Percentiles rank a stretch among this genome's conserved stretches.
phyloP scores from a whole-genome alignment of 1,139 yeast genomes.

The Sugiyamaella xylanicola region DNA sequence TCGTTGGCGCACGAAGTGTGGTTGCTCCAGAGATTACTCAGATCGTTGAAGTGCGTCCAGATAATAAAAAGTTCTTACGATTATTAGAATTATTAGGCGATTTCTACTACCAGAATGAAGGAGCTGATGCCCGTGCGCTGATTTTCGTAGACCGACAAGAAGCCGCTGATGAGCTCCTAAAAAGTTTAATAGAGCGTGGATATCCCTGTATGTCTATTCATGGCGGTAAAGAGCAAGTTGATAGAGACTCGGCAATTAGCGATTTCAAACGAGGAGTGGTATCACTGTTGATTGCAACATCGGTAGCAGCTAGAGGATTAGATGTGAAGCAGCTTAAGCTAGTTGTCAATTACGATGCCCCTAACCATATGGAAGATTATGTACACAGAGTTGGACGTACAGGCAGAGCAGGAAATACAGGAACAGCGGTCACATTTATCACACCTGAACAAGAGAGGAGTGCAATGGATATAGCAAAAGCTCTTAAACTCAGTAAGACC shows the following conservation, averaged over 20 bases:
- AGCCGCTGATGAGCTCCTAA: conserved; percentile 70
- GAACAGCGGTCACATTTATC: conserved; percentile 78
- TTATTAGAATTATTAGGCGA: conserved; percentile 58
- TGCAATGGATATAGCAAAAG: conserved; percentile 66
- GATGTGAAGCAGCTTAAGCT: conserved; percentile 82
- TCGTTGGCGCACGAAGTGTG: conserved; percentile 79
- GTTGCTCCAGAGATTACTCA: conserved; percentile 85
- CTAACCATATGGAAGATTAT: conserved; percentile 91
- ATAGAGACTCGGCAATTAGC: conserved; percentile 72
- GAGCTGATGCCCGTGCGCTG: conserved; percentile 57
- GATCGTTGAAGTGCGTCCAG: conserved; percentile 59
- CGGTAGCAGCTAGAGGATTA: conserved; percentile 91
- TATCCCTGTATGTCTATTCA: conserved; percentile 71
- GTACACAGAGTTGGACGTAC: conserved; percentile 97
- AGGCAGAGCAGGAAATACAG: conserved; percentile 84
- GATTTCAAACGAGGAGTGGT: conserved; percentile 69
- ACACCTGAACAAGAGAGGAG: conserved; percentile 62
- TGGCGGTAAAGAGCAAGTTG: conserved; percentile 90
- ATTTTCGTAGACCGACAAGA: conserved; percentile 88
- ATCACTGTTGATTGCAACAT: conserved; percentile 79
- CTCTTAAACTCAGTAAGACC: conserved; percentile 58
- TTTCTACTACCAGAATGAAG: conserved; percentile 40
- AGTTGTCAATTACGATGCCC: conserved; percentile 87
- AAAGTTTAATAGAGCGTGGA: conserved; percentile 58
- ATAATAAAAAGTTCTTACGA: conserved; percentile 56